A percentile compares a stretch with the other conserved stretches of the same genome.
phyloP scores from a whole-genome alignment of 2,329 filamentous ascomycete species.

The Eurotiales sp. region DNA sequence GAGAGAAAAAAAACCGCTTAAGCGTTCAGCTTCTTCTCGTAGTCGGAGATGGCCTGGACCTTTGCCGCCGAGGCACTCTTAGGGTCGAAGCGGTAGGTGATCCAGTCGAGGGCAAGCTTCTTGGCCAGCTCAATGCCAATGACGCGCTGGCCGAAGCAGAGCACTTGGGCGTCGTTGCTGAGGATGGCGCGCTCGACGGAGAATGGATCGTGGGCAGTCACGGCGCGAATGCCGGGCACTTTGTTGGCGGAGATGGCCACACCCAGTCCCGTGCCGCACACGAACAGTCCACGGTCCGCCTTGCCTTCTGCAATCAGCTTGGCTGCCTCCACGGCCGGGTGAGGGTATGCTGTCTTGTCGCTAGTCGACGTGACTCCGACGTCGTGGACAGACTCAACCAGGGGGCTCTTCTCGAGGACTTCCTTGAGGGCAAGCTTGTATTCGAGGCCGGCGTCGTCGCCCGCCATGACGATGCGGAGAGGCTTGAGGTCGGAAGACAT shows the following conservation, averaged over 20 bases:
- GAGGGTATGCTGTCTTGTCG: constrained; percentile 80
- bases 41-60: constrained; percentile 47
- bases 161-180: constrained; percentile 81
- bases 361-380: constrained; percentile 64
- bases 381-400: constrained; percentile 66
- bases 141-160: constrained; percentile 82
- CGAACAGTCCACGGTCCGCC: constrained; percentile 70
- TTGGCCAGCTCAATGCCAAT: constrained; percentile 77
- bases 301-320: constrained; percentile 47
- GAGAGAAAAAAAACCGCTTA: not conserved
- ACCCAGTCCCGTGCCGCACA: constrained; percentile 82
- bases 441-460: constrained; percentile 68
- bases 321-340: constrained; percentile 70
- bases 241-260: constrained; percentile 90
- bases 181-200: constrained; percentile 74
- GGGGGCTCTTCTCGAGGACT: constrained; percentile 64
- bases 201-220: constrained; percentile 84
- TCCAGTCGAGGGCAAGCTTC: constrained; percentile 73
- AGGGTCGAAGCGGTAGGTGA: constrained; percentile 76
- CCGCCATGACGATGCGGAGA: constrained; percentile 60
- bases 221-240: constrained; percentile 76
- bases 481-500: constrained; percentile 28
- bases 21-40: constrained; percentile 33
- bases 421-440: constrained; percentile 78
- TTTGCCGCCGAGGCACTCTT: constrained; percentile 61